These are phyloP conservation scores for Hypsizygus ulmarius DNA, from an alignment of 1,284 basidiomycete genomes.

Conservation along the genomic window DNA sequence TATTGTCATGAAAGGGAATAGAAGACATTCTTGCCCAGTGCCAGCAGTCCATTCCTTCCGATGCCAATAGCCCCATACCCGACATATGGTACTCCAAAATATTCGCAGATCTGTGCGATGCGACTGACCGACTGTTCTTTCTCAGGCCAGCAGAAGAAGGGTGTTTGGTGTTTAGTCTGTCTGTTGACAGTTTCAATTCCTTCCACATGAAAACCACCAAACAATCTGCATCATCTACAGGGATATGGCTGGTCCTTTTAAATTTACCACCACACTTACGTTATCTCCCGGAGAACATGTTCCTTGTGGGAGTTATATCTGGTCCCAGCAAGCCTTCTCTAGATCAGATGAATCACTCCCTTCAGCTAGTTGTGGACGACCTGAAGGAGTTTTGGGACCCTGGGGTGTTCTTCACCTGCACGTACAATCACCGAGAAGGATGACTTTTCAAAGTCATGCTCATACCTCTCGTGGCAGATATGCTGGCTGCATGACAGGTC, in stretches of 20 bases:
- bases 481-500: constrained; percentile 16
- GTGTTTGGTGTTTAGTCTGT: constrained; percentile 20
- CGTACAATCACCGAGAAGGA: constrained; percentile 14
- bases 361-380: constrained; percentile 19
- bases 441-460: constrained; percentile 14
- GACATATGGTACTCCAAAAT: constrained; percentile 23
- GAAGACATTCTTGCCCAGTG: constrained; percentile 20
- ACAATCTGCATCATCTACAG: constrained; percentile 17
- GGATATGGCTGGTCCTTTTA: constrained; percentile 21
- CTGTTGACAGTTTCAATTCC: constrained; percentile 27
- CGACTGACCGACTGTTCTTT: constrained; percentile 16
- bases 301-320: constrained; percentile 20
- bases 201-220: constrained; percentile 23
- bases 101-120: constrained; percentile 16
- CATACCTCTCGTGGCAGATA: constrained; percentile 19
- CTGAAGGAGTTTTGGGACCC: constrained; percentile 22
- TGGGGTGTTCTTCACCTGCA: constrained; percentile 22
- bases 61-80: constrained; percentile 3
- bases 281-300: constrained; percentile 25
- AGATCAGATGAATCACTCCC: constrained; percentile 18
- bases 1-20: constrained; percentile 20
- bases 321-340: constrained; percentile 21
- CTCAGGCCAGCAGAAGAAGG: constrained; percentile 10
- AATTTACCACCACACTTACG: constrained; percentile 24
- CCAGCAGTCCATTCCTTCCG: neutral